Evolutionary conservation across 2,329 filamentous ascomycete genomes (phyloP).

Genomic region (Pseudogymnoascus sp.): DNA sequence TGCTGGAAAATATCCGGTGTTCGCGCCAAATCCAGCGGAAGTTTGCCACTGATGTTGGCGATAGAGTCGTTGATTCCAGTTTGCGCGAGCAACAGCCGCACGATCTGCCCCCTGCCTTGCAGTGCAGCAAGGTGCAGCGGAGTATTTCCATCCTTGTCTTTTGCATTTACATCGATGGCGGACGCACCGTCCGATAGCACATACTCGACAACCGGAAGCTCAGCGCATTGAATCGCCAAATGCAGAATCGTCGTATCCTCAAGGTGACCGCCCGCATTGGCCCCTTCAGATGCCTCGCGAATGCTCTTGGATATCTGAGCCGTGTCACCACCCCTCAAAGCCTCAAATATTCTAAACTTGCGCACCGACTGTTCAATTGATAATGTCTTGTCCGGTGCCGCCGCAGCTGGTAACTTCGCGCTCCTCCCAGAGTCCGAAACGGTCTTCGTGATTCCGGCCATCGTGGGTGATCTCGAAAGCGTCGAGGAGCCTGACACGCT

Average conservation of each 20-base stretch:
- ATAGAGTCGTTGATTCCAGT: constrained; percentile 81
- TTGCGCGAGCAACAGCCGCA: constrained; percentile 76
- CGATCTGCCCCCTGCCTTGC: constrained; percentile 71
- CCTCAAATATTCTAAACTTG: constrained; percentile 91
- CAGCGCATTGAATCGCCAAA: constrained; percentile 90
- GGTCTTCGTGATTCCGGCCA: constrained; percentile 21
- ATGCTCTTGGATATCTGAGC: constrained; percentile 82
- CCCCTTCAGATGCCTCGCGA: constrained; percentile 45
- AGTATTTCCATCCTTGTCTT: constrained; percentile 90
- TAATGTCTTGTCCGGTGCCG: constrained; percentile 26
- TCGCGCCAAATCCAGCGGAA: constrained; percentile 79
- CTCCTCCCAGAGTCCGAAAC: constrained; percentile 15
- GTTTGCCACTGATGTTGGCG: constrained; percentile 74
- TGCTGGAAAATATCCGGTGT: constrained; percentile 95
- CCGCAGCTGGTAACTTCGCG: constrained; percentile 14
- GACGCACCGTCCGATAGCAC: constrained; percentile 69
- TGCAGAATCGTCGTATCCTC: constrained; percentile 89
- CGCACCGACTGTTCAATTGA: constrained; percentile 88
- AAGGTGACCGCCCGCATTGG: constrained; percentile 35
- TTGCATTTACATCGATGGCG: constrained; percentile 73
- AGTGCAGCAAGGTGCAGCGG: constrained; percentile 80
- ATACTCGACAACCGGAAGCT: constrained; percentile 86
- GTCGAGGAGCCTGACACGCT: constrained; percentile 24
- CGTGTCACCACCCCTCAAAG: constrained; percentile 82
- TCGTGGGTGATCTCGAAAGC: constrained; percentile 24